These are phyloP conservation scores for Arctium lappa DNA, from an alignment of 129 eudicot genomes.

Conservation along the genomic window DNA sequence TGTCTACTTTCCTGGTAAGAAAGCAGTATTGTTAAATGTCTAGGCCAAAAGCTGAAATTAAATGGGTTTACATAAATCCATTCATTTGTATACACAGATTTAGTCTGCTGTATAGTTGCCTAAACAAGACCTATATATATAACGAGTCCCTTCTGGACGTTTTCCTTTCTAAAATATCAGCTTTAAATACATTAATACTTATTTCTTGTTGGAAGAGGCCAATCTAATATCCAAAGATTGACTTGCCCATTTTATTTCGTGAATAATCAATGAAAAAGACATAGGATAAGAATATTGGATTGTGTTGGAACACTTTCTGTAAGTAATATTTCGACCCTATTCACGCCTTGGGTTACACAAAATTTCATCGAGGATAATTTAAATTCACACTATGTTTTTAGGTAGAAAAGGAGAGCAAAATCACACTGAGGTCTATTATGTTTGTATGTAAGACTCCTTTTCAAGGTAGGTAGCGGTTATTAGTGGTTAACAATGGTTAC, in stretches of 20 bases:
- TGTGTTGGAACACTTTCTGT: too few species aligned
- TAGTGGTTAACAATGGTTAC: too few species aligned
- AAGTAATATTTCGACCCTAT: too few species aligned
- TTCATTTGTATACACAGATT: slow-evolving; percentile 18
- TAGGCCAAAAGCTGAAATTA: neutral
- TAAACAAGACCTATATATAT: neutral
- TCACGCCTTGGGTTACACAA: too few species aligned
- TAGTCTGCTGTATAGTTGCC: slow-evolving; percentile 16
- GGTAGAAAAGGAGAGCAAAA: too few species aligned
- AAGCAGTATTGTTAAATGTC: neutral
- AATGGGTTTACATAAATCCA: neutral
- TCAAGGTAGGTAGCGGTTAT: too few species aligned
- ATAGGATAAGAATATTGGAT: too few species aligned
- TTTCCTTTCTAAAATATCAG: neutral
- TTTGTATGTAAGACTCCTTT: too few species aligned
- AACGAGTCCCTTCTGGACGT: neutral
- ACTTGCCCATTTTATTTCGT: neutral
- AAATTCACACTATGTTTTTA: too few species aligned
- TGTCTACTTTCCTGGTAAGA: slow-evolving; percentile 17
- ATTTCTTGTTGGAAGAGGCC: neutral
- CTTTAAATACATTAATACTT: neutral
- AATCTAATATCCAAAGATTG: neutral
- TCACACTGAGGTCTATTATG: too few species aligned
- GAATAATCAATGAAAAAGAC: too few species aligned
- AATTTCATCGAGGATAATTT: too few species aligned